These are phyloP conservation scores for Delonix regia DNA, from an alignment of 306 rosid species.

Conservation along the genomic window DNA sequence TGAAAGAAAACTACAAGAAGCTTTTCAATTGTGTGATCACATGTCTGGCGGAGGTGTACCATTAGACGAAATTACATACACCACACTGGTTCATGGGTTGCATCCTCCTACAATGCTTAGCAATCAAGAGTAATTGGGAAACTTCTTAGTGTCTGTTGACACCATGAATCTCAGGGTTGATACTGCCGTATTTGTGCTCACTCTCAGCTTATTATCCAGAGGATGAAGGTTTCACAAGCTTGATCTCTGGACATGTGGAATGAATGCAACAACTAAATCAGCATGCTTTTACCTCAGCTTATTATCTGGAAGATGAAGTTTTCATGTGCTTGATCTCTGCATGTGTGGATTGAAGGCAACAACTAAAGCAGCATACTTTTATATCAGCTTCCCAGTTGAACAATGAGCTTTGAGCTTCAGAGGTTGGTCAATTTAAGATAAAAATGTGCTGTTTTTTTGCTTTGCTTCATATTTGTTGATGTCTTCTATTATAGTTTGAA, in stretches of 20 bases:
- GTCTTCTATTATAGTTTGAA: not conserved
- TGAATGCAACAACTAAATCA: constrained; percentile 28
- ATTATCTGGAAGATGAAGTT: constrained; percentile 21
- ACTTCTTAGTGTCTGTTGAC: constrained; percentile 24
- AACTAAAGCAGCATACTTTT: constrained; percentile 33
- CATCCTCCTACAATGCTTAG: constrained; percentile 40
- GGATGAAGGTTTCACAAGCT: constrained; percentile 27
- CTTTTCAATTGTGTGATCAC: constrained; percentile 47
- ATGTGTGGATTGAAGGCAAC: not conserved
- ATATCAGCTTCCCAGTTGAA: constrained; percentile 18
- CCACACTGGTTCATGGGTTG: constrained; percentile 57
- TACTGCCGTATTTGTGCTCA: constrained; percentile 14
- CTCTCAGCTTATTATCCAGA: constrained; percentile 19
- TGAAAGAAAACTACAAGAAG: constrained; percentile 47
- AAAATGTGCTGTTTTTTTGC: not conserved
- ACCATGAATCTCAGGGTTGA: constrained; percentile 18
- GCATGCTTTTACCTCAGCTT: constrained; percentile 27
- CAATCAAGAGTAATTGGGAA: constrained; percentile 39
- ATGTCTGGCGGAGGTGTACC: constrained; percentile 46
- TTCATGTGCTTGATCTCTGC: constrained; percentile 30
- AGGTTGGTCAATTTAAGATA: constrained; percentile 48
- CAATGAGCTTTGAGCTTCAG: constrained; percentile 17
- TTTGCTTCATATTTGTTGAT: constrained; percentile 18
- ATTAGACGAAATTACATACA: constrained; percentile 60
- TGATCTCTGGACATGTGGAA: constrained; percentile 14